A percentile compares a stretch with the other conserved stretches of the same genome.
Conservation (phyloP, 495 filamentous ascomycete genomes). For the Evernia prunastri region DNA sequence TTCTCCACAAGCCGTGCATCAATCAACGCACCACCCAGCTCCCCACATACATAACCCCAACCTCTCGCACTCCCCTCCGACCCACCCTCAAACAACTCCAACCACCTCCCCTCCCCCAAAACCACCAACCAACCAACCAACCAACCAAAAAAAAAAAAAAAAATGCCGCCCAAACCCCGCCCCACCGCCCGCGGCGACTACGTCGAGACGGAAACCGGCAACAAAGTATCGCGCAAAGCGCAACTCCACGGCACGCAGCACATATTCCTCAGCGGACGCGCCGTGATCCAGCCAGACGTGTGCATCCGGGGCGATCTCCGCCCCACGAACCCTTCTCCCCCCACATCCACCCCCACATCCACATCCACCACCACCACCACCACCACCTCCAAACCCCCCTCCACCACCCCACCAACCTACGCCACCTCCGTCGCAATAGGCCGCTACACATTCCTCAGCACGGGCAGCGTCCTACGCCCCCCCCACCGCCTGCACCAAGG, state of each 20-base stretch:
- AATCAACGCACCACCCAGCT: too few relatives aligned
- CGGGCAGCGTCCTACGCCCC: constrained; percentile 65
- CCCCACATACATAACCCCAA: too few relatives aligned
- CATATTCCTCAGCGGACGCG: constrained; percentile 94
- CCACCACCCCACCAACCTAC: constrained; percentile 23
- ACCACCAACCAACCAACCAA: constrained; percentile 12
- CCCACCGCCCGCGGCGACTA: constrained; percentile 31
- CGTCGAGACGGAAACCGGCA: constrained; percentile 73
- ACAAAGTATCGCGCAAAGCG: constrained; percentile 91
- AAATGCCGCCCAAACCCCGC: constrained; percentile 21
- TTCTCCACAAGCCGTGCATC: too few relatives aligned
- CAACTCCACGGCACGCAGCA: constrained; percentile 90
- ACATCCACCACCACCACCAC: constrained; percentile 17
- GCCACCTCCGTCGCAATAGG: constrained; percentile 70
- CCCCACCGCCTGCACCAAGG: constrained; percentile 62
- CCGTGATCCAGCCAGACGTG: constrained; percentile 84
- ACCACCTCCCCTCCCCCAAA: neutral
- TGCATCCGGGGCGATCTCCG: constrained; percentile 87
- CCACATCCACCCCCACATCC: constrained; percentile 19
- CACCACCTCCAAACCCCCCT: constrained; percentile 25
- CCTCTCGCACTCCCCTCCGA: too few relatives aligned
- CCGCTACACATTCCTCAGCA: constrained; percentile 77
- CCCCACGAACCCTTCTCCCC: constrained; percentile 30
- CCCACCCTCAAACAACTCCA: neutral
- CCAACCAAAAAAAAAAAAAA: constrained; percentile 30